phyloP scores from a whole-genome alignment of 306 rosid species.

The Cucumis cinereus region DNA sequence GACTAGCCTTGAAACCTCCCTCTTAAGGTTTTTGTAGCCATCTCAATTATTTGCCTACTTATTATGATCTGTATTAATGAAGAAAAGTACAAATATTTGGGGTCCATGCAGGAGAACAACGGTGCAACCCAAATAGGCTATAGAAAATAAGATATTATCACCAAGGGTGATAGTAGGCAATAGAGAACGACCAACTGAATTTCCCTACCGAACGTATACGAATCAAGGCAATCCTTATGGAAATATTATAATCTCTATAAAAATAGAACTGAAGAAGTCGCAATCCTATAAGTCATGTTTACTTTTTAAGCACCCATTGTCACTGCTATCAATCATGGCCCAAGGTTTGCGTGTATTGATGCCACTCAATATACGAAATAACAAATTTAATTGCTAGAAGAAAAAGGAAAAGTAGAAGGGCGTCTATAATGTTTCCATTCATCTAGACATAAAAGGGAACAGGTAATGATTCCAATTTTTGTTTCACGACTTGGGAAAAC shows the following conservation, averaged over 20 bases:
- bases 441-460: neutral
- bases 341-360: neutral
- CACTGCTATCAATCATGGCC: neutral
- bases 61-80: neutral
- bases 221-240: neutral
- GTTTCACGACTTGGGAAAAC: constrained; percentile 15
- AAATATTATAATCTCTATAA: neutral
- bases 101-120: neutral
- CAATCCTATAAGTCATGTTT: neutral
- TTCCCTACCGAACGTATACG: neutral
- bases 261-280: neutral
- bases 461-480: neutral
- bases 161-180: neutral
- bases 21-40: neutral
- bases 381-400: neutral
- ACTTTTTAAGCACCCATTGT: neutral
- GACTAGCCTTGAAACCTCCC: neutral
- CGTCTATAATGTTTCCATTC: neutral
- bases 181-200: neutral
- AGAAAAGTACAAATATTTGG: neutral
- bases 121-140: neutral
- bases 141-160: neutral
- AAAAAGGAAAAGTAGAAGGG: neutral
- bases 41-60: neutral
- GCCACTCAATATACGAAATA: neutral